Base-by-base conservation (phyloP, 1,139 yeast species). In the Nakaseomyces delphensis region DNA sequence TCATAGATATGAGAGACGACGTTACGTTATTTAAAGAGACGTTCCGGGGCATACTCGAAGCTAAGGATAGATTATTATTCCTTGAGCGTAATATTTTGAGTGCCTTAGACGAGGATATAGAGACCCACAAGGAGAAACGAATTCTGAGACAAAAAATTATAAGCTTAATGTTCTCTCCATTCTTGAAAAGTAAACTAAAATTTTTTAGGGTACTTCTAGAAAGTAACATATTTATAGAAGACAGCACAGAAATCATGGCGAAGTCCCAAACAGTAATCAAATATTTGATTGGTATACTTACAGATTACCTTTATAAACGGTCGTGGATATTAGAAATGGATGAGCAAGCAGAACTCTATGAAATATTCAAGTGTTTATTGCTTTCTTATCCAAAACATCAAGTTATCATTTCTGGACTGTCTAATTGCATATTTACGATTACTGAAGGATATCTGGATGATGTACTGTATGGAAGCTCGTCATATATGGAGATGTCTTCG, bases 1-100 rank as follows among this genome's bases (percentile, higher is more conserved):
- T 59, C 7, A 53, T 60, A 2, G 51, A 57, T 43, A 46, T 39
- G 23, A 61, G 56, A 38, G 50, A 54, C 2, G 59, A 59, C 30
- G 51, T 50, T 30, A 54, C 59, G 42, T 38, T 48, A 3, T 57
- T 58, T 20, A 50, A 56, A 28, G 58, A 57, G 20, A 36, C 40
- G 4, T 40, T 51, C 18, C 42, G 29, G 18, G 33, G 42, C 10
- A 42, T 30, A 11, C 30, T 19, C 9, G 40, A 41, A 19, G 31
- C 38, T 3, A 28, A 29, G 16, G 40, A 42, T 21, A 47, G 43
- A 14, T 43, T 45, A 6, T 39, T 39, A 19, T 52, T 44, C 33
- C 19, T 54, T 44, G 28, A 40, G 45, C 11, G 47, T 43, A 38
- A 44, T 36, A 15, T 33, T 28, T 2, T 38, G 6, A 27, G 14